phyloP scores from a whole-genome alignment of 2,329 filamentous ascomycete species.

The Gnomoniopsis smithogilvyi region DNA sequence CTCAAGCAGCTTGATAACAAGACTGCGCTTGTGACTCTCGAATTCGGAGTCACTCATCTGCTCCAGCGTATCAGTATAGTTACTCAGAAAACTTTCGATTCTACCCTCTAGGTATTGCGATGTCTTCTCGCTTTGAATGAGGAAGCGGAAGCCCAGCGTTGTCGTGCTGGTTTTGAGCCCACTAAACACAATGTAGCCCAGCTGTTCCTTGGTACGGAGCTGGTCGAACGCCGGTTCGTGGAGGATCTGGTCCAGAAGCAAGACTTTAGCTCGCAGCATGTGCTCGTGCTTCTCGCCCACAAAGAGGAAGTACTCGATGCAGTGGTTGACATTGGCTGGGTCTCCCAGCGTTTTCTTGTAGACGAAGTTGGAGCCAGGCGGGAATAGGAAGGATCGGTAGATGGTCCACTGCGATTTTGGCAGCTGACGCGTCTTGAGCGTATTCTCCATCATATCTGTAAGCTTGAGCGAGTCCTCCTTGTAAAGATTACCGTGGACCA shows the following conservation, averaged over 20 bases:
- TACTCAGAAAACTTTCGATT: slow-evolving; percentile 78
- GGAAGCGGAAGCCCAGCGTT: slow-evolving; percentile 79
- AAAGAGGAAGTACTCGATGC: slow-evolving; percentile 74
- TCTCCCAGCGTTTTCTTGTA: slow-evolving; percentile 81
- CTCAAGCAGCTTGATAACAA: slow-evolving; percentile 83
- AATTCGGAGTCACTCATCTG: slow-evolving; percentile 83
- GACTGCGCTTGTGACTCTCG: slow-evolving; percentile 83
- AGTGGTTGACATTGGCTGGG: slow-evolving; percentile 84
- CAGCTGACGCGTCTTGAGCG: slow-evolving; percentile 69
- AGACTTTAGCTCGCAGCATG: slow-evolving; percentile 68
- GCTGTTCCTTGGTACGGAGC: slow-evolving; percentile 91
- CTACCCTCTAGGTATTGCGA: slow-evolving; percentile 81
- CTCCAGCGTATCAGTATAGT: slow-evolving; percentile 62
- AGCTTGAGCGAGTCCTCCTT: slow-evolving; percentile 88
- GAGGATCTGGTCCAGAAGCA: slow-evolving; percentile 84
- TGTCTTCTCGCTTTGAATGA: slow-evolving; percentile 89
- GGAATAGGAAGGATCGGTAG: slow-evolving; percentile 71
- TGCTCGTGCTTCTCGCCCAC: slow-evolving; percentile 68
- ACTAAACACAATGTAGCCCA: slow-evolving; percentile 94
- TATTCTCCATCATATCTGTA: slow-evolving; percentile 77
- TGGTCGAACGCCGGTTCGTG: slow-evolving; percentile 95
- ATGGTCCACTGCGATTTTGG: slow-evolving; percentile 79
- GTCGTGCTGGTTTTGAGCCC: slow-evolving; percentile 69
- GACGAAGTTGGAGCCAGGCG: slow-evolving; percentile 76
- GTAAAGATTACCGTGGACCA: slow-evolving; percentile 90